Percentiles rank a stretch among this genome's conserved stretches.
These are phyloP conservation scores for Cyberlindnera saturnus DNA, from an alignment of 805 yeast genomes.

Conservation along the genomic window DNA sequence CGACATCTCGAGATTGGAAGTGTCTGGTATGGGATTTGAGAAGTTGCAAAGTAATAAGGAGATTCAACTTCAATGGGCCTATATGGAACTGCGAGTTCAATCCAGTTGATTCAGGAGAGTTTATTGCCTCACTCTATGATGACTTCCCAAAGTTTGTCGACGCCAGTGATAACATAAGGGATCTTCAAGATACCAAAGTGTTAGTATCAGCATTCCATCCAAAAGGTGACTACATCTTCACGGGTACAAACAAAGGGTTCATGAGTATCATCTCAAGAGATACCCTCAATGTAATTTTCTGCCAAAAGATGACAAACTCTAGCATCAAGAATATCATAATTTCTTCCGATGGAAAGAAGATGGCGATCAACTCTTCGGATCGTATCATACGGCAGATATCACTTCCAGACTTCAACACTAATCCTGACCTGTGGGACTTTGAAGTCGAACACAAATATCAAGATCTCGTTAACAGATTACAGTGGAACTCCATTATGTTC, in stretches of 20 bases:
- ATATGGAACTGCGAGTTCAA: constrained; percentile 63
- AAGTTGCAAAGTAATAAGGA: constrained; percentile 33
- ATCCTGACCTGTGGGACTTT: constrained; percentile 36
- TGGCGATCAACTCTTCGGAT: constrained; percentile 76
- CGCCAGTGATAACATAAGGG: constrained; percentile 17
- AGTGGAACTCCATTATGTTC: constrained; percentile 80
- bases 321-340: constrained; percentile 65
- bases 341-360: constrained; percentile 50
- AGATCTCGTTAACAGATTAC: constrained; percentile 81
- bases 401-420: constrained; percentile 30
- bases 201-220: constrained; percentile 39
- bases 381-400: constrained; percentile 61
- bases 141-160: constrained; percentile 52
- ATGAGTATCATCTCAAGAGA: constrained; percentile 40
- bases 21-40: constrained; percentile 75
- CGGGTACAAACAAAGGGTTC: constrained; percentile 82
- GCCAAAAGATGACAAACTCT: constrained; percentile 56
- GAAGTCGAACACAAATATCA: constrained; percentile 79
- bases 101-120: constrained; percentile 40
- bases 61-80: constrained; percentile 56
- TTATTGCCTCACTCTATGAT: constrained; percentile 63
- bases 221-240: constrained; percentile 48
- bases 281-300: constrained; percentile 32
- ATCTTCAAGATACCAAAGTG: constrained; percentile 18
- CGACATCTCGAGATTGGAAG: constrained; percentile 78